A percentile compares a stretch with the other conserved stretches of the same genome.
phyloP scores from a whole-genome alignment of 2,329 filamentous ascomycete species.

The Neocucurbitaria cava region DNA sequence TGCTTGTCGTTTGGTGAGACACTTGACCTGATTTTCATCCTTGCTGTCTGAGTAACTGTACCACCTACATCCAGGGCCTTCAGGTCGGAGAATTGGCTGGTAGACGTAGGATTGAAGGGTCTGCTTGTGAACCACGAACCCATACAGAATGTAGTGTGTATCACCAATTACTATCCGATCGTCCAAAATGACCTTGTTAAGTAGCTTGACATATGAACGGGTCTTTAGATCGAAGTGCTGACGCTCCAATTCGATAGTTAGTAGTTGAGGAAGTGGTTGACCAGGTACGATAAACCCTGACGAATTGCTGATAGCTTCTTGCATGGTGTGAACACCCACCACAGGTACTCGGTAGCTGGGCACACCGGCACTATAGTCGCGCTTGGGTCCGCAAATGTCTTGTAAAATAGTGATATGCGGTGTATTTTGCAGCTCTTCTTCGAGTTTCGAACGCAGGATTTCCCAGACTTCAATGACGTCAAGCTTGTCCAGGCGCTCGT shows the following conservation, averaged over 20 bases:
- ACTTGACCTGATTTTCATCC: slow-evolving; percentile 62
- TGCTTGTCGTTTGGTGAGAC: slow-evolving; percentile 63
- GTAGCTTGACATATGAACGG: slow-evolving; percentile 64
- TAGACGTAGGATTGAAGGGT: slow-evolving; percentile 65
- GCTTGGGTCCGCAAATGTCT: slow-evolving; percentile 56
- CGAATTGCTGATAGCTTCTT: slow-evolving; percentile 50
- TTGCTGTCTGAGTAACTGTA: slow-evolving; percentile 64
- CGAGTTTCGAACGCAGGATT: slow-evolving; percentile 58
- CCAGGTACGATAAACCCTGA: slow-evolving; percentile 28
- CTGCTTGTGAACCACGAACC: slow-evolving; percentile 66
- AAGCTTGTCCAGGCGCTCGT: slow-evolving; percentile 48
- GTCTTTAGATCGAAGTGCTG: slow-evolving; percentile 62
- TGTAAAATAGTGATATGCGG: slow-evolving; percentile 50
- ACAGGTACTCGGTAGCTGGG: slow-evolving; percentile 47
- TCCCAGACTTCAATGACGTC: slow-evolving; percentile 66
- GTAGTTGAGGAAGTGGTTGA: slow-evolving; percentile 54
- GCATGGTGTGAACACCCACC: slow-evolving; percentile 46
- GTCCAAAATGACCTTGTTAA: slow-evolving; percentile 63
- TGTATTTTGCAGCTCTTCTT: slow-evolving; percentile 59
- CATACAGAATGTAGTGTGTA: slow-evolving; percentile 63
- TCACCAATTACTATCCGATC: slow-evolving; percentile 60
- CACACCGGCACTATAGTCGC: slow-evolving; percentile 40
- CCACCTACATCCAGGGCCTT: slow-evolving; percentile 64
- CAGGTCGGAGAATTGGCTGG: slow-evolving; percentile 66
- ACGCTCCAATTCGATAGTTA: slow-evolving; percentile 64